phyloP scores from a whole-genome alignment of 2,329 filamentous ascomycete genomes.

The Fusarium sp. region DNA sequence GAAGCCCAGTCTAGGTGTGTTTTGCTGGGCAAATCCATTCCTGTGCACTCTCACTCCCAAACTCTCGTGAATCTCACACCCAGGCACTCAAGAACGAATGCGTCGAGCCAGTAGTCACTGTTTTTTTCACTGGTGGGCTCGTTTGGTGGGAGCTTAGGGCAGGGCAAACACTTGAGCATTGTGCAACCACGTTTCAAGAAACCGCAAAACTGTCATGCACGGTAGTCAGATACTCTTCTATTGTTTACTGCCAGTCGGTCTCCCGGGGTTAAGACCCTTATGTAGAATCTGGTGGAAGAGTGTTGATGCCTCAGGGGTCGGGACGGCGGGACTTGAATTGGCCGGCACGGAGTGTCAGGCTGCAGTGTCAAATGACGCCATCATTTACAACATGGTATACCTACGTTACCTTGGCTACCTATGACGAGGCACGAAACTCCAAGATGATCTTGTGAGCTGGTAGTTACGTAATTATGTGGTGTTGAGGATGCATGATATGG shows the following conservation, averaged over 20 bases:
- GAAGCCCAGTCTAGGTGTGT: background rate
- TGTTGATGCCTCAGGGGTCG: background rate
- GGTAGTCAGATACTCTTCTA: accelerated
- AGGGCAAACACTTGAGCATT: slow-evolving; percentile 4
- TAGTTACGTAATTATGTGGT: background rate
- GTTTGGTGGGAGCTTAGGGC: background rate
- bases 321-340: background rate
- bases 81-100: accelerated
- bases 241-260: background rate
- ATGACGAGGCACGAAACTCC: background rate
- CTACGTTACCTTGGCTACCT: background rate
- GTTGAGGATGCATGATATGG: background rate
- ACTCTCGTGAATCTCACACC: accelerated
- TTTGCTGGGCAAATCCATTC: background rate
- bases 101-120: background rate
- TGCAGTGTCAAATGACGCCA: background rate
- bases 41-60: background rate
- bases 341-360: background rate
- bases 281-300: slow-evolving; percentile 7
- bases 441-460: background rate
- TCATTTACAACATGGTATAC: background rate
- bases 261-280: background rate
- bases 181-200: accelerated
- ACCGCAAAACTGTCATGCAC: background rate
- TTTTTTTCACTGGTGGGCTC: background rate